A percentile compares a stretch with the other conserved stretches of the same genome.
phyloP scores from a whole-genome alignment of 768 basidiomycete species.

The Rhizopogon salebrosus region DNA sequence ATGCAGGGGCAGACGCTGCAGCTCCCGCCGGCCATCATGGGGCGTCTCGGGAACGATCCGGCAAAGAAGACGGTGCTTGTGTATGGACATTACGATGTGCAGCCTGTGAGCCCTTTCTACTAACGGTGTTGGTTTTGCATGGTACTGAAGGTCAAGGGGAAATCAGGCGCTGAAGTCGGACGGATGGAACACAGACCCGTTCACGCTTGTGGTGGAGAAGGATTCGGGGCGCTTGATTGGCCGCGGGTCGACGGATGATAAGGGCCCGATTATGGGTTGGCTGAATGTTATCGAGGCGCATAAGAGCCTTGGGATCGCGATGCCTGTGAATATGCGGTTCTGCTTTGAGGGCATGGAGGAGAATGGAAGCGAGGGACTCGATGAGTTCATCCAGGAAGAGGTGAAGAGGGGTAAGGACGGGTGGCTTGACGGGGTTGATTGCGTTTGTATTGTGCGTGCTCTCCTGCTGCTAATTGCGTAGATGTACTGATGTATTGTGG shows the following conservation, averaged over 20 bases:
- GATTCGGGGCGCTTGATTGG: conserved; percentile 66
- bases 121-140: no score
- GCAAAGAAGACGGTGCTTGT: conserved; percentile 91
- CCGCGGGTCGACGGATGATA: conserved; percentile 87
- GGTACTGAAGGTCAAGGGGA: neutral
- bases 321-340: conserved; percentile 87
- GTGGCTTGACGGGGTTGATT: conserved; percentile 87
- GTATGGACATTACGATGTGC: conserved; percentile 95
- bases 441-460: conserved; percentile 80
- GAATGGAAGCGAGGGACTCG: conserved; percentile 85
- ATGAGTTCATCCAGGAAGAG: conserved; percentile 79
- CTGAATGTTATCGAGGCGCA: conserved; percentile 87
- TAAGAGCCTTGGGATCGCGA: conserved; percentile 51
- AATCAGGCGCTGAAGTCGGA: conserved; percentile 48
- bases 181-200: conserved; percentile 88
- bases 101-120: conserved; percentile 54
- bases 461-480: neutral
- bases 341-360: conserved; percentile 99
- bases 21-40: conserved; percentile 83
- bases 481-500: neutral
- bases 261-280: conserved; percentile 87
- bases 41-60: conserved; percentile 74
- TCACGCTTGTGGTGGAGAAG: conserved; percentile 51
- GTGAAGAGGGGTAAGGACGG: conserved; percentile 54
- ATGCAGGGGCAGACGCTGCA: conserved; percentile 66